A percentile compares a stretch with the other conserved stretches of the same genome.
Evolutionary conservation across 2,329 filamentous ascomycete genomes (phyloP).

Genomic region (Cercospora sp.): DNA sequence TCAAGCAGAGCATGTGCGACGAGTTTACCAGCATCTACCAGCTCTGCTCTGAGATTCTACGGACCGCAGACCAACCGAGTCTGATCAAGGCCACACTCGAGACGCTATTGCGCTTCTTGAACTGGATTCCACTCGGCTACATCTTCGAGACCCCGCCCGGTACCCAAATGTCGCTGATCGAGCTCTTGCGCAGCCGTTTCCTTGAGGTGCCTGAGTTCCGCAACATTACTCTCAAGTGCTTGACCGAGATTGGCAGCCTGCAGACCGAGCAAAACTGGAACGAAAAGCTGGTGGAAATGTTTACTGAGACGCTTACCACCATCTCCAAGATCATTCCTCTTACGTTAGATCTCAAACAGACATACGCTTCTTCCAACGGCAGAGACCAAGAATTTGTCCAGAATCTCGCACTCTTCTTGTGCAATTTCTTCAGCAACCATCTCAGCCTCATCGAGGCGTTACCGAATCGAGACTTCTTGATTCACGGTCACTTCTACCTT

Average conservation of each 20-base stretch:
- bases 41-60: conserved; percentile 92
- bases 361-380: conserved; percentile 87
- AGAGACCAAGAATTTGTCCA: conserved; percentile 97
- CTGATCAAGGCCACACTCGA: conserved; percentile 96
- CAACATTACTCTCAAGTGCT: conserved; percentile 92
- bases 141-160: conserved; percentile 85
- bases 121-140: conserved; percentile 98
- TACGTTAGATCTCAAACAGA: conserved; percentile 83
- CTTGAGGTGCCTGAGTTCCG: conserved; percentile 92
- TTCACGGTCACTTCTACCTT: conserved; percentile 95
- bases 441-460: conserved; percentile 92
- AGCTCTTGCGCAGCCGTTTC: conserved; percentile 89
- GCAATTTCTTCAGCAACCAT: conserved; percentile 95
- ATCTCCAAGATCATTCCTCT: conserved; percentile 93
- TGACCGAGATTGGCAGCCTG: conserved; percentile 94
- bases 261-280: conserved; percentile 87
- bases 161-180: conserved; percentile 67
- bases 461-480: conserved; percentile 90
- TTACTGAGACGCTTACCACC: conserved; percentile 90
- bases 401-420: conserved; percentile 92
- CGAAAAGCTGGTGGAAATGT: conserved; percentile 96
- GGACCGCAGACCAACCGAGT: conserved; percentile 81
- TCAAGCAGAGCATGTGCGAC: conserved; percentile 98
- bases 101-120: conserved; percentile 92
- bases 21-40: conserved; percentile 99